Evolutionary conservation across 495 filamentous ascomycete species (phyloP).

Genomic region (Monascus purpureus): DNA sequence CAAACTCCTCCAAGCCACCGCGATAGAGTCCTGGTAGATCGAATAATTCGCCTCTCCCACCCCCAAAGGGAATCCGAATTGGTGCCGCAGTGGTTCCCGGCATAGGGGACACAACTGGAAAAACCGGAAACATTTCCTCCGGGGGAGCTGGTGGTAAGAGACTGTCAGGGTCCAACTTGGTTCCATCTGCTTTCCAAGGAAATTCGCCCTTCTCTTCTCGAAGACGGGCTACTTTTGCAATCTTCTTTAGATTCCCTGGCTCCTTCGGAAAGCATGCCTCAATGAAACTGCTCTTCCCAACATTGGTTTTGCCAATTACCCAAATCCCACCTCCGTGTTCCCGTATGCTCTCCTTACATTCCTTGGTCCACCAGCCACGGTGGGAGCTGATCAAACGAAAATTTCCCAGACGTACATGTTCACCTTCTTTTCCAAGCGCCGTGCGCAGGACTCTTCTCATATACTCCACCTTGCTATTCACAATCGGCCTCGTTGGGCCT

Average conservation of each 20-base stretch:
- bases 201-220: conserved; percentile 11
- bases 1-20: conserved; percentile 50
- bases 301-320: conserved; percentile 97
- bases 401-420: conserved; percentile 62
- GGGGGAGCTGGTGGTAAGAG: conserved; percentile 62
- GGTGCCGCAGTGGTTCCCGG: conserved; percentile 92
- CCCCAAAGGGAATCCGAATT: conserved; percentile 77
- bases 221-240: conserved; percentile 19
- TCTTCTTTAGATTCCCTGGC: conserved; percentile 32
- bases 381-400: conserved; percentile 73
- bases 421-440: conserved; percentile 45
- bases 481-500: conserved; percentile 63
- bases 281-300: conserved; percentile 89
- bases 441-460: conserved; percentile 57
- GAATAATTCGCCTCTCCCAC: conserved; percentile 78
- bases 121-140: conserved; percentile 59
- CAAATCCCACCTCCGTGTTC: conserved; percentile 75
- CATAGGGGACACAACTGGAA: conserved; percentile 72
- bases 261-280: conserved; percentile 77
- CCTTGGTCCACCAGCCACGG: conserved; percentile 74
- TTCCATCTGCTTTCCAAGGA: conserved; percentile 5
- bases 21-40: conserved; percentile 81
- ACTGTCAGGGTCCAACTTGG: conserved; percentile 12
- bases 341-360: conserved; percentile 72
- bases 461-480: conserved; percentile 73